Conservation (phyloP, 805 yeast genomes). For the Starmerella tilneyi region DNA sequence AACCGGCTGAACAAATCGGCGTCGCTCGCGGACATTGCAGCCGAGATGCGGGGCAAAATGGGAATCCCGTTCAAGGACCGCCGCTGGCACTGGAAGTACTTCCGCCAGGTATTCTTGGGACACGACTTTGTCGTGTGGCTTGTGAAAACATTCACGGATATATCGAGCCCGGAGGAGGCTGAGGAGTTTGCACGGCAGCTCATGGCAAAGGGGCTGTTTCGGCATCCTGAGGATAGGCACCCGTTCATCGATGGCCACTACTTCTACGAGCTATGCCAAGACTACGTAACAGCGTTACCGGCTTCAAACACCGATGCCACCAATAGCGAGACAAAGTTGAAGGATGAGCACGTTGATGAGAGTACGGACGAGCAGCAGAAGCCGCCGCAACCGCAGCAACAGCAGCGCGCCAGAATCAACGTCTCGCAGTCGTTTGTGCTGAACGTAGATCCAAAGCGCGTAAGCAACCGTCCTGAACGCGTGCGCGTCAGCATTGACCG, state of each 20-base stretch:
- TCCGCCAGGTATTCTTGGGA: slow-evolving; percentile 71
- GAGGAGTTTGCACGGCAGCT: slow-evolving; percentile 64
- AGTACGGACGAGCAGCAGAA: not conserved
- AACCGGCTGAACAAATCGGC: slow-evolving; percentile 30
- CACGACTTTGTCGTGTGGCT: slow-evolving; percentile 81
- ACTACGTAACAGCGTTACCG: slow-evolving; percentile 34
- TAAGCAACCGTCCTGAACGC: slow-evolving; percentile 68
- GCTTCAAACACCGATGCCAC: not conserved
- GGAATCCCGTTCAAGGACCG: slow-evolving; percentile 66
- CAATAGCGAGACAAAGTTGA: not conserved
- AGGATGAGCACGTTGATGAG: not conserved
- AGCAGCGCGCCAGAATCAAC: slow-evolving; percentile 11
- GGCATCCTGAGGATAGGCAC: slow-evolving; percentile 77
- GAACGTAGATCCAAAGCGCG: slow-evolving; percentile 53
- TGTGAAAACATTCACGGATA: slow-evolving; percentile 64
- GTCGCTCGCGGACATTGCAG: slow-evolving; percentile 45
- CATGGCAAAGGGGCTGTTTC: slow-evolving; percentile 60
- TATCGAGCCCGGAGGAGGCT: slow-evolving; percentile 75
- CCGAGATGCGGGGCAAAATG: slow-evolving; percentile 50
- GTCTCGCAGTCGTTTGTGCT: slow-evolving; percentile 21
- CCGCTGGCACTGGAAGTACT: slow-evolving; percentile 81
- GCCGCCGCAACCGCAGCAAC: not conserved
- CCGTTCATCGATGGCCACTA: slow-evolving; percentile 87
- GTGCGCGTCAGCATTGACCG: slow-evolving; percentile 79
- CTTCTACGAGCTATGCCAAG: slow-evolving; percentile 62